Evolutionary conservation across 371 early-diverging fungal species (phyloP), one percentile per base, ranked within the genome.

Genomic region (Mortierella sp.): DNA sequence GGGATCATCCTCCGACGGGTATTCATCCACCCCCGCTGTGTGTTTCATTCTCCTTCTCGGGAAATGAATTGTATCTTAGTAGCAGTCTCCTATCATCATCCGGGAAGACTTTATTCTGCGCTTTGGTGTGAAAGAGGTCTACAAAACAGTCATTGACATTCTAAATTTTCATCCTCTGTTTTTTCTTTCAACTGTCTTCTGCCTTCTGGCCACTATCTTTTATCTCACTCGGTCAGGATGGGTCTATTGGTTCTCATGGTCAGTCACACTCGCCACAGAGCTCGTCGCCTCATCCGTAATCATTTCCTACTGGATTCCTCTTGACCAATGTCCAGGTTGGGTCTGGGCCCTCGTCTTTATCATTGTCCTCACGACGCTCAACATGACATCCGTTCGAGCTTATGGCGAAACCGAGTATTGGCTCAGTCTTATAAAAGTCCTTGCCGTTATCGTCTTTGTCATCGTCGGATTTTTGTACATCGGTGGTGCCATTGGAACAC

Each of bases 211-310:
- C n/a, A n/a, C n/a, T n/a, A n/a, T n/a, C n/a, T n/a, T n/a, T n/a
- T n/a, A n/a, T n/a, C n/a, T n/a, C n/a, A n/a, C 7, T 24, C 21
- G 6, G 9, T 41, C 50, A 64, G 69, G 67, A 34, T 66, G 50
- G 63, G 80, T 86, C 53, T 90, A 94, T 76, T 94, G 95, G 94
- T 85, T 85, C 46, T 90, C 90, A 44, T 94, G 95, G 94, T 85
- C 92, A 52, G 83, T 94, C 15, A 90, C 93, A 1, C 84, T 92
- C 14, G 91, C 93, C 14, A 87, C 91, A 14, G 95, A 95, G 72
- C 70, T 92, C 11, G 78, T 83, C 6, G 91, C 91, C 21, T 82
- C 82, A 14, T 88, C 87, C 3, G 61, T 89, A 28, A 80, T 91
- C 51, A 83, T 92, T 57, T 64, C 72, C 56, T 93, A 82, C 81